Evolutionary conservation across 345 rosid genomes (phyloP).

Genomic region (Eucalyptus regnans): DNA sequence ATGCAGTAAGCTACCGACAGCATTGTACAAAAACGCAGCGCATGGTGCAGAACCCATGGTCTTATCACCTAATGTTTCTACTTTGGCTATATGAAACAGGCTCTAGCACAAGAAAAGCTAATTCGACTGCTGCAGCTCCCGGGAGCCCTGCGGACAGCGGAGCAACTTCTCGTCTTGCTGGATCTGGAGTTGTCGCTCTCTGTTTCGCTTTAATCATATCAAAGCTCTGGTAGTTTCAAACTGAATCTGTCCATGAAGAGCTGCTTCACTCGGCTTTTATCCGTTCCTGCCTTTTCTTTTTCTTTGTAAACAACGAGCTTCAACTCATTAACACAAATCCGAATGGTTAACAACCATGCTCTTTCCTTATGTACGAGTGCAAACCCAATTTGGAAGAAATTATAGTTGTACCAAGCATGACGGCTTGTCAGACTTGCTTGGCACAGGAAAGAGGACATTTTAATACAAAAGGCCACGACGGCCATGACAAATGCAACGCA

Average conservation of each 20-base stretch:
- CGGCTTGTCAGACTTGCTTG: background rate
- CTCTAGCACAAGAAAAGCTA: background rate
- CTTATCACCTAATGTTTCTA: background rate
- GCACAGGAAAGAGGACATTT: background rate
- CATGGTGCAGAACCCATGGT: background rate
- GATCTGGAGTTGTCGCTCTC: background rate
- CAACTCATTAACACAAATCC: background rate
- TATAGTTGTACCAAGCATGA: background rate
- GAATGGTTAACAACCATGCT: background rate
- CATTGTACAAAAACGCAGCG: background rate
- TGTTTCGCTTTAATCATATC: background rate
- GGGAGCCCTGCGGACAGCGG: background rate
- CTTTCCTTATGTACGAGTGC: background rate
- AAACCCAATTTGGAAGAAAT: background rate
- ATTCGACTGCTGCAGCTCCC: background rate
- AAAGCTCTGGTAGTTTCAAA: background rate
- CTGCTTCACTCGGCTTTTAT: background rate
- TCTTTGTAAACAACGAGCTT: background rate
- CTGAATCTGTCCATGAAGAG: background rate
- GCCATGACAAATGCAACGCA: background rate
- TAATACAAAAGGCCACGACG: background rate
- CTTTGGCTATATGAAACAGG: background rate
- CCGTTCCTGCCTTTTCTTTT: background rate
- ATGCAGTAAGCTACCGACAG: background rate
- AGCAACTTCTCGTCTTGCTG: background rate